These are phyloP conservation scores for Juglanconis sp. DNA, from an alignment of 2,329 filamentous ascomycete species.

Conservation along the genomic window DNA sequence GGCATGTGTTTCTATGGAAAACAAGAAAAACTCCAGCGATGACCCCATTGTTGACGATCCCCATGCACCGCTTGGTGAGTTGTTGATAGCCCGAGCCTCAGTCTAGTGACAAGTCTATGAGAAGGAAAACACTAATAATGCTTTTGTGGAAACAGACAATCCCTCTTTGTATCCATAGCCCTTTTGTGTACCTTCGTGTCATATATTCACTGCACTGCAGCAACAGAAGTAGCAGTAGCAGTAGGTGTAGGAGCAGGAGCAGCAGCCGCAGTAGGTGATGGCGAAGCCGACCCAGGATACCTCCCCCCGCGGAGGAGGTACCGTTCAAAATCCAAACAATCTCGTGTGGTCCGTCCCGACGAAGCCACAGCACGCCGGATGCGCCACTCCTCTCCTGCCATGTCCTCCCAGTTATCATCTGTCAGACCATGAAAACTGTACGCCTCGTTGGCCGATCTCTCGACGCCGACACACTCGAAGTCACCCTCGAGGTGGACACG, in stretches of 20 bases:
- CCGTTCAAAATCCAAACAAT: constrained; percentile 37
- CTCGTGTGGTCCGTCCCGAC: constrained; percentile 30
- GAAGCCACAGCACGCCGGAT: constrained; percentile 25
- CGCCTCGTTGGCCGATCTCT: constrained; percentile 34
- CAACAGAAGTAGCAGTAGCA: constrained; percentile 22
- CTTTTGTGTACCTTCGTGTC: background rate
- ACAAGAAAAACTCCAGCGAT: background rate
- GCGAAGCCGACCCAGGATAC: constrained; percentile 29
- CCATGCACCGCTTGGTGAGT: constrained; percentile 8
- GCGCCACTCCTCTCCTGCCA: constrained; percentile 15
- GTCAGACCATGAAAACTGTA: constrained; percentile 41
- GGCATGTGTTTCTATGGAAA: constrained; percentile 15
- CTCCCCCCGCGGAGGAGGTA: constrained; percentile 37
- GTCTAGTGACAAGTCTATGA: constrained; percentile 15
- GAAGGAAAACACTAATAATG: background rate
- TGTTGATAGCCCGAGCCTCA: constrained; percentile 10
- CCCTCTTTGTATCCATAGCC: background rate
- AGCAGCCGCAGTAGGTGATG: constrained; percentile 7
- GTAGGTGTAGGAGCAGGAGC: constrained; percentile 24
- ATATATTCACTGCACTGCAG: constrained; percentile 11
- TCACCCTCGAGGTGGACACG: constrained; percentile 45
- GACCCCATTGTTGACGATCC: constrained; percentile 4
- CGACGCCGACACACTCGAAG: constrained; percentile 38
- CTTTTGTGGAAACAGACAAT: background rate
- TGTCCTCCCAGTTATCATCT: constrained; percentile 38